A percentile compares a stretch with the other conserved stretches of the same genome.
Evolutionary conservation across 1,139 yeast species (phyloP).

Genomic region (Groenewaldozyma sp.): DNA sequence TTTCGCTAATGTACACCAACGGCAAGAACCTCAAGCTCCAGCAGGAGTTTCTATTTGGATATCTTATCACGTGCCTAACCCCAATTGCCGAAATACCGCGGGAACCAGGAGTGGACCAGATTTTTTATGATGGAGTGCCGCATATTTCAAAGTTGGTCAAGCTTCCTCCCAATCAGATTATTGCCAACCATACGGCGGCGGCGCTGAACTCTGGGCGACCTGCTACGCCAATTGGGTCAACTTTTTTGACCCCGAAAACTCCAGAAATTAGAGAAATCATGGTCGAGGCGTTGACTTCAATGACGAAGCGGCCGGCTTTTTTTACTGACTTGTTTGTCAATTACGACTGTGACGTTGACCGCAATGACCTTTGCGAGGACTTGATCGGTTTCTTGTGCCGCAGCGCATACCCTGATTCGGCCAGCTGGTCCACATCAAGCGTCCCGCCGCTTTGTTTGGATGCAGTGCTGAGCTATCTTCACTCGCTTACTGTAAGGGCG

Average conservation of each 20-base stretch:
- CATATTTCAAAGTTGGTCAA: constrained; percentile 29
- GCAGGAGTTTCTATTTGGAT: constrained; percentile 33
- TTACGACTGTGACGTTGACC: constrained; percentile 86
- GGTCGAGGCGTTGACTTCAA: constrained; percentile 49
- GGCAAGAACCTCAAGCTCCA: constrained; percentile 32
- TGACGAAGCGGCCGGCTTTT: constrained; percentile 72
- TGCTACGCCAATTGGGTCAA: constrained; percentile 13
- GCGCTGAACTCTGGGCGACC: constrained; percentile 12
- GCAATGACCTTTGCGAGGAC: constrained; percentile 68
- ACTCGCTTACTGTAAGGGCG: constrained; percentile 50
- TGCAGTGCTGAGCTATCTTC: constrained; percentile 64
- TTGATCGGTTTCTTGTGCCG: constrained; percentile 64
- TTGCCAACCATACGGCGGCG: constrained; percentile 10
- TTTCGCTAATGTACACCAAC: constrained; percentile 40
- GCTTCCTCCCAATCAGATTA: constrained; percentile 15
- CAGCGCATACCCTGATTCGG: constrained; percentile 73
- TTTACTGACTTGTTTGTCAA: constrained; percentile 71
- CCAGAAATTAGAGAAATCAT: constrained; percentile 65
- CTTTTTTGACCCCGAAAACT: constrained; percentile 17
- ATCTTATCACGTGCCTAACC: constrained; percentile 32
- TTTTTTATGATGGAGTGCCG: constrained; percentile 35
- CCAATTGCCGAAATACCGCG: constrained; percentile 32
- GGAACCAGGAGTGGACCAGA: constrained; percentile 32
- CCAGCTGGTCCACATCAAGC: constrained; percentile 63
- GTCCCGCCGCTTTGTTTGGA: constrained; percentile 94